These are phyloP conservation scores for Entonaema liquescens DNA, from an alignment of 495 filamentous ascomycete species.

Conservation along the genomic window DNA sequence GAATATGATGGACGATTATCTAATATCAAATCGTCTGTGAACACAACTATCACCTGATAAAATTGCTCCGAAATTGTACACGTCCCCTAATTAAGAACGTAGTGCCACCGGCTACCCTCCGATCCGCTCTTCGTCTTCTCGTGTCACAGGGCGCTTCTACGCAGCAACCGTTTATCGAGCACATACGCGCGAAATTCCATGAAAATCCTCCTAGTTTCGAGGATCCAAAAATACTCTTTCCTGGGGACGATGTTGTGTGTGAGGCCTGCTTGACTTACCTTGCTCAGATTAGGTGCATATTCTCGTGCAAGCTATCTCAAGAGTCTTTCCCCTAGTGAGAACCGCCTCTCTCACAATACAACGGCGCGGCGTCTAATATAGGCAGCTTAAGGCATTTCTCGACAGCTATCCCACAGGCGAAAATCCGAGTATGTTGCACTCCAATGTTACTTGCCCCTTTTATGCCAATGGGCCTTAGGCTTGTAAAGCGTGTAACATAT, in stretches of 20 bases:
- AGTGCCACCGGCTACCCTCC: conserved; percentile 35
- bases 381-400: conserved; percentile 29
- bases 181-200: conserved; percentile 25
- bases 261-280: conserved; percentile 26
- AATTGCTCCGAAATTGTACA: not conserved
- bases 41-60: not conserved
- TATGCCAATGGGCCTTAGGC: not conserved
- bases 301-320: conserved; percentile 36
- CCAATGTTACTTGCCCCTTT: not conserved
- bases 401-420: conserved; percentile 13
- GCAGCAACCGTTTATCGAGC: conserved; percentile 38
- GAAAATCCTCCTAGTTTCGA: conserved; percentile 20
- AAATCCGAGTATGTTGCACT: conserved; percentile 10
- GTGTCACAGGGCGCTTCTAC: conserved; percentile 34
- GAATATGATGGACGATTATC: conserved; percentile 42
- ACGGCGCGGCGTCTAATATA: not conserved
- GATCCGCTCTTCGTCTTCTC: conserved; percentile 38
- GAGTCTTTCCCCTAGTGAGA: conserved; percentile 39
- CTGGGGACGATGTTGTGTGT: conserved; percentile 14
- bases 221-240: conserved; percentile 19
- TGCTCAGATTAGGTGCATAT: conserved; percentile 38
- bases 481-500: not conserved
- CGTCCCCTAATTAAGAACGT: conserved; percentile 4
- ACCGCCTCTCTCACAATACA: not conserved
- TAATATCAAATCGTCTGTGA: conserved; percentile 37